Evolutionary conservation across 2,329 filamentous ascomycete species (phyloP).

Genomic region (Trichoderma simmonsii): DNA sequence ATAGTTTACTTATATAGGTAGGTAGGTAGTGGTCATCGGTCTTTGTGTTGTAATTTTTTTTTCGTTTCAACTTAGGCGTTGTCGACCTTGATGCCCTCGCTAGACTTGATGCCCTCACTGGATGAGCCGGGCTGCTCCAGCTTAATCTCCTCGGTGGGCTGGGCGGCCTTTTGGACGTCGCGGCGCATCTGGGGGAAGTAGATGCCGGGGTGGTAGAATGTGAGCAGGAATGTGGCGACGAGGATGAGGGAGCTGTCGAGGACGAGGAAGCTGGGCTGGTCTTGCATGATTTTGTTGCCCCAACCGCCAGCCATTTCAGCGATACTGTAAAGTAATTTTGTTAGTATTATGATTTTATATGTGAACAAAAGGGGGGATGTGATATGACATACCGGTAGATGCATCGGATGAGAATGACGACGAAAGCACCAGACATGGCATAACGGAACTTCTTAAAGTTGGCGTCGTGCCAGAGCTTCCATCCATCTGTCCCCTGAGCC

Average conservation of each 20-base stretch:
- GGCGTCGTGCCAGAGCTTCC: constrained; percentile 41
- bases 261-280: constrained; percentile 57
- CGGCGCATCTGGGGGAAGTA: constrained; percentile 54
- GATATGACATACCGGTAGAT: constrained; percentile 50
- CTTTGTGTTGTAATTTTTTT: neutral
- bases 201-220: constrained; percentile 52
- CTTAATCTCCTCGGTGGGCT: constrained; percentile 24
- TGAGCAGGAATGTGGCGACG: constrained; percentile 48
- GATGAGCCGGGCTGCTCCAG: constrained; percentile 28
- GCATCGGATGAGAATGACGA: constrained; percentile 48
- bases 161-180: constrained; percentile 20
- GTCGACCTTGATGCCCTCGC: constrained; percentile 23
- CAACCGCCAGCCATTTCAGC: constrained; percentile 63
- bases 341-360: neutral
- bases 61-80: neutral
- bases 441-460: constrained; percentile 44
- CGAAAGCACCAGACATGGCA: constrained; percentile 45
- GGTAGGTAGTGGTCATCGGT: too few species aligned
- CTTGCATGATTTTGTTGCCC: constrained; percentile 62
- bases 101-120: constrained; percentile 27
- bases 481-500: constrained; percentile 27
- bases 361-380: neutral
- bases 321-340: constrained; percentile 39
- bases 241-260: constrained; percentile 53
- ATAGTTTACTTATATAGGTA: neutral